These are phyloP conservation scores for Ceratobasidium sp. DNA, from an alignment of 1,284 basidiomycete genomes.

Conservation along the genomic window DNA sequence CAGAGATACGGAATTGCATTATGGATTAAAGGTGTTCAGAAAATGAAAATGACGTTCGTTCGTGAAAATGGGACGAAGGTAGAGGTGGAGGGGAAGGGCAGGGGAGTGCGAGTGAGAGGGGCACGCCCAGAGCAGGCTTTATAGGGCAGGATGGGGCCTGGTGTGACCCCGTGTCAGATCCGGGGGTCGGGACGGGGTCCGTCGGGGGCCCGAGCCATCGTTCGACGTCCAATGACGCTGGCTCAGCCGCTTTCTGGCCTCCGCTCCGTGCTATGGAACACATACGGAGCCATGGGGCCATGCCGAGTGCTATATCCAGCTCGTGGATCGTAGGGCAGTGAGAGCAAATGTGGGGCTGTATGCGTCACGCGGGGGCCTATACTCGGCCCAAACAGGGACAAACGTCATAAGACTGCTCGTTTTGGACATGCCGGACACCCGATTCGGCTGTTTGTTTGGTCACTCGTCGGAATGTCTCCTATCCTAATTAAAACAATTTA, in stretches of 20 bases:
- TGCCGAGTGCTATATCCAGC: background rate
- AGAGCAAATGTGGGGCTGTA: background rate
- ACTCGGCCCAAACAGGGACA: background rate
- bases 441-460: background rate
- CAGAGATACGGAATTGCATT: constrained; percentile 15
- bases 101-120: constrained; percentile 2
- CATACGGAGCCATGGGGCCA: too few relatives aligned
- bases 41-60: constrained; percentile 19
- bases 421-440: constrained; percentile 12
- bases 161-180: constrained; percentile 38
- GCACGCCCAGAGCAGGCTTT: constrained; percentile 2
- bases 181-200: constrained; percentile 11
- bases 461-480: too few relatives aligned
- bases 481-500: too few relatives aligned
- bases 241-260: constrained; percentile 17
- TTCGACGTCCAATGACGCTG: constrained; percentile 10
- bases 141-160: background rate
- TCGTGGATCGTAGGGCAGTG: constrained; percentile 1
- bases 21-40: background rate
- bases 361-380: constrained; percentile 1
- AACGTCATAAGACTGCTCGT: background rate
- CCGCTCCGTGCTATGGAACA: background rate
- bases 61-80: constrained; percentile 1
- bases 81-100: background rate
- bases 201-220: constrained; percentile 18